phyloP scores from a whole-genome alignment of 257 asterid genomes.

The Haberlea rhodopensis region DNA sequence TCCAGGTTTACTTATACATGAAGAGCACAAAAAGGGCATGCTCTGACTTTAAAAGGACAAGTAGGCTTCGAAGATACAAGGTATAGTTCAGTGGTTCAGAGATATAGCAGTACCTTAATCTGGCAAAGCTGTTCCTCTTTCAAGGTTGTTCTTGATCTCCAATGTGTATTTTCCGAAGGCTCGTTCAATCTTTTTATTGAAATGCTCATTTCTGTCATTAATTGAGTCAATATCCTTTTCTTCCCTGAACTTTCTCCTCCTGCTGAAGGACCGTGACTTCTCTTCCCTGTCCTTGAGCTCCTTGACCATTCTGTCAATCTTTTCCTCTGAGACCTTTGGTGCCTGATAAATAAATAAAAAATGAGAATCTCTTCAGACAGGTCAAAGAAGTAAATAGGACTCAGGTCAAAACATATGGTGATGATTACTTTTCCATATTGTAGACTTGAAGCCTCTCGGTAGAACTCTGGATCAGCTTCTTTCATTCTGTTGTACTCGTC shows the following conservation, averaged over 20 bases:
- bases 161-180: slow-evolving; percentile 90
- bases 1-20: no score
- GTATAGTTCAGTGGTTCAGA: neutral
- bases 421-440: slow-evolving; percentile 84
- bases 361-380: slow-evolving; percentile 19
- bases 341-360: slow-evolving; percentile 44
- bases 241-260: slow-evolving; percentile 92
- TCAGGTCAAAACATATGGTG: neutral
- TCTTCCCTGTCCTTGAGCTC: slow-evolving; percentile 86
- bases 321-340: slow-evolving; percentile 64
- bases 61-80: neutral
- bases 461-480: slow-evolving; percentile 93
- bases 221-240: slow-evolving; percentile 98
- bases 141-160: slow-evolving; percentile 97
- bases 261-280: slow-evolving; percentile 74
- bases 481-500: slow-evolving; percentile 78
- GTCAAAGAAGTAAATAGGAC: no score
- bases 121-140: slow-evolving; percentile 71
- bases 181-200: slow-evolving; percentile 92
- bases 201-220: slow-evolving; percentile 82
- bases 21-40: neutral
- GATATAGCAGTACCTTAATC: slow-evolving; percentile 33
- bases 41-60: neutral
- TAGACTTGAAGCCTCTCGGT: slow-evolving; percentile 92
- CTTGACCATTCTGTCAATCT: slow-evolving; percentile 84